Evolutionary conservation across 1,284 basidiomycete species (phyloP).

Genomic region (Cutaneotrichosporon cutaneum): DNA sequence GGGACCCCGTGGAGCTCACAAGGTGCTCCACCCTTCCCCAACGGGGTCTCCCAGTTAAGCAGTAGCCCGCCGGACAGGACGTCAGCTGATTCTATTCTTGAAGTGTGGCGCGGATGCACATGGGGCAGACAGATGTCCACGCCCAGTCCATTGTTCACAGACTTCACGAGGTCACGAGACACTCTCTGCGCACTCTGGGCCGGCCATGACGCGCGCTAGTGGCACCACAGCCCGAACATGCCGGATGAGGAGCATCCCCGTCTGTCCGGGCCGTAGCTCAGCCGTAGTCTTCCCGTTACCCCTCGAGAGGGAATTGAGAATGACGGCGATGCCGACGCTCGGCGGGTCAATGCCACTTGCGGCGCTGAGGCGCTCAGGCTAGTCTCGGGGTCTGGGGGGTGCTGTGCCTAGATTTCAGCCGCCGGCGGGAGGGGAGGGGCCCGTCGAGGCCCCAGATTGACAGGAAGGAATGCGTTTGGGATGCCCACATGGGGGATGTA

Average conservation of each 20-base stretch:
- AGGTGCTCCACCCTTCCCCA: background rate
- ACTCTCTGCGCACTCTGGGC: too few relatives aligned
- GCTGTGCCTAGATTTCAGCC: background rate
- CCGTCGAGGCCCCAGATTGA: background rate
- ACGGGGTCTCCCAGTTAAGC: background rate
- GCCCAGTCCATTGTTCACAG: background rate
- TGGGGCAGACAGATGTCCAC: background rate
- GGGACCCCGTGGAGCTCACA: background rate
- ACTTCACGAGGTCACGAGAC: background rate
- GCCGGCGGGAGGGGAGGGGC: background rate
- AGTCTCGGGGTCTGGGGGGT: background rate
- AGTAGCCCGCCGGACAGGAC: background rate
- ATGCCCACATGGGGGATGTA: background rate
- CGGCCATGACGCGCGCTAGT: too few relatives aligned
- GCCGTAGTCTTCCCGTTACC: background rate
- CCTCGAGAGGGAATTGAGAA: background rate
- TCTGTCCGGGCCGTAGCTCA: background rate
- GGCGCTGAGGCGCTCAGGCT: background rate
- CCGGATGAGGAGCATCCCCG: background rate
- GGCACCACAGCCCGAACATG: too few relatives aligned
- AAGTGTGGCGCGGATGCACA: background rate
- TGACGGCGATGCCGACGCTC: background rate
- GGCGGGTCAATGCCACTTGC: background rate
- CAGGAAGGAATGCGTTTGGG: background rate
- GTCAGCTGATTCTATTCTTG: conserved; percentile 1